phyloP scores from a whole-genome alignment of 2,329 filamentous ascomycete species.

The Dothistroma septosporum region DNA sequence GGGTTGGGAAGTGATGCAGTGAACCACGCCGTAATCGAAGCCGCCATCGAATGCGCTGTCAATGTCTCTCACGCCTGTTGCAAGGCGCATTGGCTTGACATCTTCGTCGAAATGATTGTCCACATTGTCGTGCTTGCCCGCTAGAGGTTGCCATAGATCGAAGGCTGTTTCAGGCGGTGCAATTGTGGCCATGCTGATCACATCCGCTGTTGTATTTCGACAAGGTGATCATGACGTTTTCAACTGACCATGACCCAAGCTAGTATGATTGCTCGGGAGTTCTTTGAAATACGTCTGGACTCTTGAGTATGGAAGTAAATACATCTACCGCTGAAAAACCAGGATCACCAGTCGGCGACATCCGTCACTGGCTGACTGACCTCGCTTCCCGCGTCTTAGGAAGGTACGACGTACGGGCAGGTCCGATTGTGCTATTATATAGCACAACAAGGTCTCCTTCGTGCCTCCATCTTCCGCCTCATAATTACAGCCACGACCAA shows the following conservation, averaged over 20 bases:
- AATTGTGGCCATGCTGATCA: conserved; percentile 7
- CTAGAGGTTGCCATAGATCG: conserved; percentile 8
- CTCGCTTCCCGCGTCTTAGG: not conserved
- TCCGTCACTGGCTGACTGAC: not conserved
- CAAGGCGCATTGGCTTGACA: conserved; percentile 67
- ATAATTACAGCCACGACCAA: not conserved
- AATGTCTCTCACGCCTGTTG: conserved; percentile 23
- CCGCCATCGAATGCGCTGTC: conserved; percentile 39
- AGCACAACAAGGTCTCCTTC: not conserved
- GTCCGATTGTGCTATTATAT: not conserved
- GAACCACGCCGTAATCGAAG: conserved; percentile 35
- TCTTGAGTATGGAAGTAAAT: not conserved
- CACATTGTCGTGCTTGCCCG: conserved; percentile 57
- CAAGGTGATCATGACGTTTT: not conserved
- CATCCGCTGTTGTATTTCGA: not conserved
- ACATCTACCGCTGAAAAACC: not conserved
- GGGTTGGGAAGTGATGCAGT: conserved; percentile 36
- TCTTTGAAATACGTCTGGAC: not conserved
- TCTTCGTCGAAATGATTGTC: conserved; percentile 53
- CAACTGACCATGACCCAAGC: no score
- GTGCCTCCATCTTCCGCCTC: not conserved
- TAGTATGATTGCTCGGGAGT: no score
- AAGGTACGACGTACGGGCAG: not conserved
- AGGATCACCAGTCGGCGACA: not conserved
- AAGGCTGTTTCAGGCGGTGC: conserved; percentile 9